Conservation (phyloP, 352 stramenopile genomes). For the Pythium dissotocum region DNA sequence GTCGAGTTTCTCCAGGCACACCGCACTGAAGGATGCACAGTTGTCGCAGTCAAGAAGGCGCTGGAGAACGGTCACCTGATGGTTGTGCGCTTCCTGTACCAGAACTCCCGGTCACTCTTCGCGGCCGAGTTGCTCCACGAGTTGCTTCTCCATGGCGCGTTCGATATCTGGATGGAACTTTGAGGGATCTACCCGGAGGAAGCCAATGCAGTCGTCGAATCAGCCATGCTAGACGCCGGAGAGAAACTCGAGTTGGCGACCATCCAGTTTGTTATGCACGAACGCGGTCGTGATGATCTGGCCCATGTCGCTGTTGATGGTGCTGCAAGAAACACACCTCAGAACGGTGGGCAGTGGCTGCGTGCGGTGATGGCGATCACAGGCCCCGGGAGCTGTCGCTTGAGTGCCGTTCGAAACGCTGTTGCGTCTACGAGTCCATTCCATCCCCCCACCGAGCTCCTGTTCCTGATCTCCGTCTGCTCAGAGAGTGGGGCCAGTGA, state of each 20-base stretch:
- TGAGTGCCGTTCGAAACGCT: neutral
- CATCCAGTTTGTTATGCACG: slow-evolving; percentile 1
- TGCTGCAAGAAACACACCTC: neutral
- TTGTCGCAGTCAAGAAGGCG: neutral
- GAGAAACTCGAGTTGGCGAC: neutral
- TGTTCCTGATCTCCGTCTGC: neutral
- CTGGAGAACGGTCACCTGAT: neutral
- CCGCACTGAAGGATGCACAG: slow-evolving; percentile 4
- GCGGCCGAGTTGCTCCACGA: neutral
- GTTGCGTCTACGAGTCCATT: neutral
- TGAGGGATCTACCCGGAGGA: neutral
- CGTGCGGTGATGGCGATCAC: neutral
- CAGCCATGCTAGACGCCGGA: neutral
- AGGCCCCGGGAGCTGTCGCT: neutral
- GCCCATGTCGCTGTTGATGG: neutral
- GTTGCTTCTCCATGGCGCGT: neutral
- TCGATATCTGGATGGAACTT: slow-evolving; percentile 1
- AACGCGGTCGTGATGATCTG: neutral
- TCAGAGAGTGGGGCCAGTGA: too few species aligned
- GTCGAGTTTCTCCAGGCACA: too few species aligned
- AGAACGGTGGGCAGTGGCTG: neutral
- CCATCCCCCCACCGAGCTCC: neutral
- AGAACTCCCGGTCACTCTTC: neutral
- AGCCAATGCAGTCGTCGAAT: neutral
- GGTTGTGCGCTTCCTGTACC: neutral